Evolutionary conservation across 306 rosid species (phyloP).

Genomic region (Sindora glabra): DNA sequence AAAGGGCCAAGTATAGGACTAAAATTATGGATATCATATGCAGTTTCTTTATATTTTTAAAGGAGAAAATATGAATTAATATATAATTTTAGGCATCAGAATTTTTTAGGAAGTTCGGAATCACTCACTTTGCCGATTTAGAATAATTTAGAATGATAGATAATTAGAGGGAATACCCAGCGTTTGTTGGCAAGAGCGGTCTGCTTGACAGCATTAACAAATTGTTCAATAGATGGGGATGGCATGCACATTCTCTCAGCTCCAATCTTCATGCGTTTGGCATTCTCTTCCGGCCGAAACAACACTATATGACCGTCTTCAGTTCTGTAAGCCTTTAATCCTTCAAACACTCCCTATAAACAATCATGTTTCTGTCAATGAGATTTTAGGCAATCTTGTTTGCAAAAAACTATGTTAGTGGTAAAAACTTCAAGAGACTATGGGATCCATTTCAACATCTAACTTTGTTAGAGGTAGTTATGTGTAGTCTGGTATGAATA

Average conservation of each 20-base stretch:
- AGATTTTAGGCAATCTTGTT: neutral
- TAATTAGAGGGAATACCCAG: constrained; percentile 7
- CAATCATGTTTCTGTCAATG: neutral
- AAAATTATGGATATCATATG: too few species aligned
- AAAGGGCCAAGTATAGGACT: too few species aligned
- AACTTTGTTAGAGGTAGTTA: too few species aligned
- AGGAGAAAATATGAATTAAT: too few species aligned
- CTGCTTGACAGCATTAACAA: constrained; percentile 26
- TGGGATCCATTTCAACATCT: too few species aligned
- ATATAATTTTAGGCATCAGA: too few species aligned
- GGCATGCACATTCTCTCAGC: constrained; percentile 35
- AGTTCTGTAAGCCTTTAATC: constrained; percentile 26
- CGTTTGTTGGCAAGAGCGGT: constrained; percentile 25
- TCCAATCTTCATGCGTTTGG: constrained; percentile 25
- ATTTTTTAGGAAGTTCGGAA: too few species aligned
- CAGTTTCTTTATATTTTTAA: too few species aligned
- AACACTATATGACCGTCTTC: constrained; percentile 23
- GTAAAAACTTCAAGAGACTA: too few species aligned
- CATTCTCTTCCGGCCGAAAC: constrained; percentile 27
- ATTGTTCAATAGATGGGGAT: constrained; percentile 26
- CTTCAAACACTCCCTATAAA: constrained; percentile 29
- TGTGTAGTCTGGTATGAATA: too few species aligned
- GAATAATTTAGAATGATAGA: too few species aligned
- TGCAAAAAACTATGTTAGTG: neutral
- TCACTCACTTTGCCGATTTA: too few species aligned